These are phyloP conservation scores for Erodium maritimum DNA, from an alignment of 345 rosid species.

Conservation along the genomic window DNA sequence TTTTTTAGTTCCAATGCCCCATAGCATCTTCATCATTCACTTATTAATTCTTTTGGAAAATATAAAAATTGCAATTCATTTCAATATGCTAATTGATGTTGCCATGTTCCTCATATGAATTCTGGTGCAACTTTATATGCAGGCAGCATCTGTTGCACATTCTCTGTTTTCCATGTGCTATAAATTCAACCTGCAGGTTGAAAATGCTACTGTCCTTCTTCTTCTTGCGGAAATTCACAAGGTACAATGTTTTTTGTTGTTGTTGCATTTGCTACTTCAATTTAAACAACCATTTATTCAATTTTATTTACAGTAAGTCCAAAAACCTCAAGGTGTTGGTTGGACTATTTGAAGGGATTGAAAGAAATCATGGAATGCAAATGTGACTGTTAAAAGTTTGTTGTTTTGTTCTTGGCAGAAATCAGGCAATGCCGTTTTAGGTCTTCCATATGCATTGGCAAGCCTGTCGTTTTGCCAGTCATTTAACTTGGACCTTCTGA, in stretches of 20 bases:
- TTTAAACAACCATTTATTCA: not conserved
- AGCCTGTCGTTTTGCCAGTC: conserved; percentile 92
- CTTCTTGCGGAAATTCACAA: conserved; percentile 93
- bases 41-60: not conserved
- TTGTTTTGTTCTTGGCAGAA: conserved; percentile 34
- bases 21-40: not conserved
- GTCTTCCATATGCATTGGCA: conserved; percentile 89
- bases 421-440: conserved; percentile 91
- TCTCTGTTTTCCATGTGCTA: conserved; percentile 85
- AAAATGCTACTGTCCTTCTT: conserved; percentile 83
- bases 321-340: not conserved
- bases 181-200: conserved; percentile 79
- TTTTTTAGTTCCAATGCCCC: too few relatives aligned
- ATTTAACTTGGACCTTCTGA: conserved; percentile 91
- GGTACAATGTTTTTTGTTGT: conserved; percentile 25
- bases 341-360: not conserved
- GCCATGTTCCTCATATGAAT: conserved; percentile 5
- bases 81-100: conserved; percentile 4
- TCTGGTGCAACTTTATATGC: conserved; percentile 21
- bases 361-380: not conserved
- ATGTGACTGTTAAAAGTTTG: not conserved
- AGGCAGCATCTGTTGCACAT: conserved; percentile 89
- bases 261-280: not conserved
- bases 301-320: not conserved
- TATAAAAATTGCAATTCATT: not conserved